Conservation (phyloP, 208 protist species). For the Crithidia expoeki region DNA sequence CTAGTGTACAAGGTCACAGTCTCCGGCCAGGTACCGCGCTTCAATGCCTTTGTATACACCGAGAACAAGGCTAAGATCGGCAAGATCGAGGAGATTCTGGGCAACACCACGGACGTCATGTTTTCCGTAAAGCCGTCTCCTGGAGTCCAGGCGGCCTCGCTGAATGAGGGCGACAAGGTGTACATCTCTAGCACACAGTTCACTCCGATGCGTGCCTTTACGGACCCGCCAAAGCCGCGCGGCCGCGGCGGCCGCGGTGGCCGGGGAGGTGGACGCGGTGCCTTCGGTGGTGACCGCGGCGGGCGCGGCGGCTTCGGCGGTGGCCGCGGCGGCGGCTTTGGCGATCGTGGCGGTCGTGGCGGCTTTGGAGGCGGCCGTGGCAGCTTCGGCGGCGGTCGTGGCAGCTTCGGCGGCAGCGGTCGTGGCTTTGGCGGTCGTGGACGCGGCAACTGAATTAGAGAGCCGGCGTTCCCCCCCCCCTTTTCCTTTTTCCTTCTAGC, state of each 20-base stretch:
- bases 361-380: conserved; percentile 30
- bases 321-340: conserved; percentile 42
- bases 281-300: conserved; percentile 42
- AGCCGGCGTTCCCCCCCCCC: not conserved
- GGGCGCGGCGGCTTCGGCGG: conserved; percentile 33
- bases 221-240: conserved; percentile 85
- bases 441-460: conserved; percentile 26
- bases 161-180: conserved; percentile 84
- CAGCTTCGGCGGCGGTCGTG: conserved; percentile 18
- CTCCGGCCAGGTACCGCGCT: conserved; percentile 73
- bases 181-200: conserved; percentile 91
- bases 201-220: conserved; percentile 83
- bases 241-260: conserved; percentile 83
- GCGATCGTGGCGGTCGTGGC: conserved; percentile 56
- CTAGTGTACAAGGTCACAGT: conserved; percentile 84
- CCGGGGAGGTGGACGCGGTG: conserved; percentile 46
- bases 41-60: conserved; percentile 94
- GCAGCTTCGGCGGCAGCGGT: conserved; percentile 34
- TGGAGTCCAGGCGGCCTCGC: conserved; percentile 81
- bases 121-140: conserved; percentile 91
- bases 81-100: conserved; percentile 93
- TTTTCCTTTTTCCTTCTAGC: conserved; percentile 25
- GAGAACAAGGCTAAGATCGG: conserved; percentile 92
- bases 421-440: conserved; percentile 37
- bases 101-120: conserved; percentile 86